These are phyloP conservation scores for Nidula microcarpa DNA, from an alignment of 768 basidiomycete species.

Conservation along the genomic window DNA sequence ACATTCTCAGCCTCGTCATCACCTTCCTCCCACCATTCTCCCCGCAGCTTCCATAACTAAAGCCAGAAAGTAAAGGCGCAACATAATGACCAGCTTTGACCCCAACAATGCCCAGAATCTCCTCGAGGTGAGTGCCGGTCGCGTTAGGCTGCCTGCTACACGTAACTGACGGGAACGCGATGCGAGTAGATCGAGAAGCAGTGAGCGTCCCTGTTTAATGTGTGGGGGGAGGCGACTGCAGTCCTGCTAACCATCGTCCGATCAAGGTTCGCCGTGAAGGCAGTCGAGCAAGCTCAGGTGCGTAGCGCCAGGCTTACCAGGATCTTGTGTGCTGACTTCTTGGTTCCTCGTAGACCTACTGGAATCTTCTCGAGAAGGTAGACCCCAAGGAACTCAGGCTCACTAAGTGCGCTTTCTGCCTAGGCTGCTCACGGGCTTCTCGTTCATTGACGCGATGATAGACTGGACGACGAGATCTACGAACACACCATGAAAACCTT, in stretches of 20 bases:
- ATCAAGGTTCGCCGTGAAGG: conserved; percentile 83
- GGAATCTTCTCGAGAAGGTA: conserved; percentile 86
- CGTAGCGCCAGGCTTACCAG: conserved; percentile 11
- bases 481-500: conserved; percentile 72
- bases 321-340: neutral
- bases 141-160: neutral
- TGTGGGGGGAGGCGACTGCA: neutral
- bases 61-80: conserved; percentile 2
- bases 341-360: conserved; percentile 69
- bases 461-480: conserved; percentile 90
- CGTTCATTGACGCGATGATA: conserved; percentile 18
- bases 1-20: conserved; percentile 10
- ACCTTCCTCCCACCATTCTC: conserved; percentile 4
- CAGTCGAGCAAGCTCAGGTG: conserved; percentile 95
- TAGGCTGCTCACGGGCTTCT: neutral
- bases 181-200: conserved; percentile 87
- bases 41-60: conserved; percentile 2
- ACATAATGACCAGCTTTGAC: conserved; percentile 67
- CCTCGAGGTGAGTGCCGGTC: conserved; percentile 60
- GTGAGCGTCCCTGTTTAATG: conserved; percentile 40
- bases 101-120: conserved; percentile 91
- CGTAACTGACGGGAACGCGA: neutral
- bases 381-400: conserved; percentile 72
- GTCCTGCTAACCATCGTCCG: neutral
- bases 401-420: conserved; percentile 59